These are phyloP conservation scores for Falciphora oryzae DNA, from an alignment of 2,329 filamentous ascomycete species.

Conservation along the genomic window DNA sequence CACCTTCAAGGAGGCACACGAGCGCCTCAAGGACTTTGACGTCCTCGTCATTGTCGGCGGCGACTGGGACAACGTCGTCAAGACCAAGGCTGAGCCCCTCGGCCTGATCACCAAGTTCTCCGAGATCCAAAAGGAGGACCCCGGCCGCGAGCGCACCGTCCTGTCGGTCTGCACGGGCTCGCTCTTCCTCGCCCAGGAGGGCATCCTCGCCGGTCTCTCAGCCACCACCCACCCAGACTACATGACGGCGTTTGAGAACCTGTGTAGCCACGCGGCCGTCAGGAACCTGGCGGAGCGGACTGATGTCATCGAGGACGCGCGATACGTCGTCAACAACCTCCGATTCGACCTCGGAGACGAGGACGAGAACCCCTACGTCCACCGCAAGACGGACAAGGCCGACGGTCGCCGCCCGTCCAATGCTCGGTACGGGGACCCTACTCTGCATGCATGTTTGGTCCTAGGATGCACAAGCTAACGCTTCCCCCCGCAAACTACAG, in stretches of 20 bases:
- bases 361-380: slow-evolving; percentile 78
- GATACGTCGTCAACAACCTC: slow-evolving; percentile 88
- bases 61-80: slow-evolving; percentile 56
- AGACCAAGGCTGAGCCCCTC: slow-evolving; percentile 63
- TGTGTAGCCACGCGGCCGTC: slow-evolving; percentile 68
- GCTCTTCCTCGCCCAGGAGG: slow-evolving; percentile 69
- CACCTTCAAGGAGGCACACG: slow-evolving; percentile 71
- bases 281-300: slow-evolving; percentile 69
- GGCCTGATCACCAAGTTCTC: slow-evolving; percentile 69
- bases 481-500: slow-evolving; percentile 30
- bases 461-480: slow-evolving; percentile 17
- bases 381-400: slow-evolving; percentile 68
- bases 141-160: slow-evolving; percentile 72
- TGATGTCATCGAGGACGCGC: slow-evolving; percentile 72
- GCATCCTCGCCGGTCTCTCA: slow-evolving; percentile 70
- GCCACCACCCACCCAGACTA: slow-evolving; percentile 80
- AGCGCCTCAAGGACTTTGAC: slow-evolving; percentile 69
- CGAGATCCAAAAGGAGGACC: slow-evolving; percentile 74
- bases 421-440: slow-evolving; percentile 43
- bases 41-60: slow-evolving; percentile 74
- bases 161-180: slow-evolving; percentile 75
- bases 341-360: slow-evolving; percentile 78
- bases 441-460: slow-evolving; percentile 7
- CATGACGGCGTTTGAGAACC: slow-evolving; percentile 73
- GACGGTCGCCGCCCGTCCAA: slow-evolving; percentile 58